Percentiles rank a stretch among this genome's conserved stretches.
Evolutionary conservation across 176 grass and related monocot species (phyloP).

Genomic region (Bromus sterilis): DNA sequence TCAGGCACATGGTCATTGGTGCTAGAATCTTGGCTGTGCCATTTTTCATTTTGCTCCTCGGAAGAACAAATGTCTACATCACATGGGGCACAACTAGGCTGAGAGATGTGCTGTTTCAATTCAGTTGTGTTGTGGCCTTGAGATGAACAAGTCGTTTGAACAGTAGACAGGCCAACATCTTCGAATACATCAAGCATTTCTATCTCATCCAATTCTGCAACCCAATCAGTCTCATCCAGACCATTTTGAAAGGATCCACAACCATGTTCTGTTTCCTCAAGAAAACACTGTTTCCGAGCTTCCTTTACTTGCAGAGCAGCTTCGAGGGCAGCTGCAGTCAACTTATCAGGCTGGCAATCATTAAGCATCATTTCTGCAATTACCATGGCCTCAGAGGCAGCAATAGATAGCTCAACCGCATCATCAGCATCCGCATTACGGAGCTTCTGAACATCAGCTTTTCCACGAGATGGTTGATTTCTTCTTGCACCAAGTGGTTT

Average conservation of each 20-base stretch:
- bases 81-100: conserved; percentile 13
- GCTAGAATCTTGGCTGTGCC: conserved; percentile 12
- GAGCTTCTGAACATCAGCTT: conserved; percentile 36
- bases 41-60: conserved; percentile 28
- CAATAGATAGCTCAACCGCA: conserved; percentile 76
- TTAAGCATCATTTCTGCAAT: conserved; percentile 57
- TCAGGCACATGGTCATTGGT: conserved; percentile 32
- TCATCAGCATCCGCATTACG: conserved; percentile 42
- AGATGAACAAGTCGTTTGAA: conserved; percentile 27
- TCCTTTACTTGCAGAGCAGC: conserved; percentile 67
- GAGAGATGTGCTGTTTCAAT: conserved; percentile 16
- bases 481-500: conserved; percentile 23
- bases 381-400: conserved; percentile 91
- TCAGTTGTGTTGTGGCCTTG: neutral
- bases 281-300: conserved; percentile 46
- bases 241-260: conserved; percentile 25
- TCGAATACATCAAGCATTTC: conserved; percentile 52
- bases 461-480: conserved; percentile 3
- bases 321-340: conserved; percentile 40
- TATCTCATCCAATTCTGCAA: conserved; percentile 54
- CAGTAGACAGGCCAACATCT: conserved; percentile 65
- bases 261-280: conserved; percentile 28
- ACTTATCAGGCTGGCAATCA: conserved; percentile 25
- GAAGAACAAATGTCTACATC: conserved; percentile 18
- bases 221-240: conserved; percentile 48